These are phyloP conservation scores for Silene conica DNA, from an alignment of 148 eudicot species.

Conservation along the genomic window DNA sequence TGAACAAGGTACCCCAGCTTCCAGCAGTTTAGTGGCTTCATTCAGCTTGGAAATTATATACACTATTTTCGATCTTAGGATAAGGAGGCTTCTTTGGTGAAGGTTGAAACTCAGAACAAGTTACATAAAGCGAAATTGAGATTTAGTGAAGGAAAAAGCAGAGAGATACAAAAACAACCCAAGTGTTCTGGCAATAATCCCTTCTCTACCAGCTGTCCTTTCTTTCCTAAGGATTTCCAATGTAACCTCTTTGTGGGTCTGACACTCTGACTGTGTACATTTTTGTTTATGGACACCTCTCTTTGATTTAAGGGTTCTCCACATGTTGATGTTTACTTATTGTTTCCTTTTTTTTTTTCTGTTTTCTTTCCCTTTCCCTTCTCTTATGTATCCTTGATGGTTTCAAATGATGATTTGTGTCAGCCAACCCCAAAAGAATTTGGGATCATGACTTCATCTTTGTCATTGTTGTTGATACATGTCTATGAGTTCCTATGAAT, in stretches of 20 bases:
- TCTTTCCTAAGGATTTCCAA: background rate
- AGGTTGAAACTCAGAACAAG: background rate
- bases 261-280: background rate
- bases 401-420: background rate
- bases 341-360: background rate
- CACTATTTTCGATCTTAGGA: background rate
- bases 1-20: too few species aligned
- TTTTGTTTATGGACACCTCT: background rate
- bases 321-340: background rate
- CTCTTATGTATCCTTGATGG: background rate
- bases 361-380: background rate
- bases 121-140: background rate
- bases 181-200: background rate
- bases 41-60: background rate
- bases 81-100: background rate
- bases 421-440: too few species aligned
- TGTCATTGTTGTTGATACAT: slow-evolving; percentile 1
- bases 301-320: background rate
- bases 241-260: background rate
- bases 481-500: background rate
- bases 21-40: background rate
- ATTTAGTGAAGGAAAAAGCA: background rate
- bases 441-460: background rate
- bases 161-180: background rate
- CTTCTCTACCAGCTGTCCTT: background rate